Evolutionary conservation across 805 yeast genomes (phyloP).

Genomic region (Yarrowia divulgata): DNA sequence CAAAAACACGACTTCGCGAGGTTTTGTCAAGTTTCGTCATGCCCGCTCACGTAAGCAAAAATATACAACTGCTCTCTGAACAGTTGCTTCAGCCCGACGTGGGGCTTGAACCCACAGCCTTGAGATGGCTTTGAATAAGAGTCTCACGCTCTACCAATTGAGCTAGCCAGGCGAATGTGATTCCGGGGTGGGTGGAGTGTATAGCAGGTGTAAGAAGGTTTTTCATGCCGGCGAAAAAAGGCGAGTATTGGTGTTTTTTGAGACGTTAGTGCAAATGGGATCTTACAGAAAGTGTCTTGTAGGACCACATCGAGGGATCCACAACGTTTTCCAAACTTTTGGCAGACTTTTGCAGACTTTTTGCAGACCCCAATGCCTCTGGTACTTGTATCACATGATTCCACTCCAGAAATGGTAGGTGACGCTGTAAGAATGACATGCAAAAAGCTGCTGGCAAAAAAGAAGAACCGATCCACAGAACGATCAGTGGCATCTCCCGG

Average conservation of each 20-base stretch:
- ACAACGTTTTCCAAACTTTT: neutral
- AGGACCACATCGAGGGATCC: no score
- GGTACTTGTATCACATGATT: no score
- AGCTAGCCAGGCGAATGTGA: conserved; percentile 27
- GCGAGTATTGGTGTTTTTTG: neutral
- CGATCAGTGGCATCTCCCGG: conserved; percentile 24
- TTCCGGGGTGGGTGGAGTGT: neutral
- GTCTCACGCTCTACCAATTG: conserved; percentile 38
- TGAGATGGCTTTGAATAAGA: conserved; percentile 27
- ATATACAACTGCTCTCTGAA: neutral
- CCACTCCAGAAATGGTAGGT: conserved; percentile 1
- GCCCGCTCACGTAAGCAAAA: neutral
- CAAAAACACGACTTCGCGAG: no score
- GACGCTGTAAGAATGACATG: conserved; percentile 3
- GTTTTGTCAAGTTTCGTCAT: no score
- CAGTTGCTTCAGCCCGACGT: conserved; percentile 12
- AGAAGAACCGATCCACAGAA: neutral
- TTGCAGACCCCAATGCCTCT: no score
- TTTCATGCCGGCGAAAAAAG: neutral
- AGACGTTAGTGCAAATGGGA: neutral
- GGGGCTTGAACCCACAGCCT: conserved; percentile 39
- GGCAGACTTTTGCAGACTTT: no score
- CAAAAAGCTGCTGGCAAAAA: neutral
- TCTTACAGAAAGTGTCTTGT: no score
- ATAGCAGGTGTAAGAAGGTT: neutral